Evolutionary conservation across 805 yeast genomes (phyloP).

Genomic region (Wickerhamomyces bisporus): DNA sequence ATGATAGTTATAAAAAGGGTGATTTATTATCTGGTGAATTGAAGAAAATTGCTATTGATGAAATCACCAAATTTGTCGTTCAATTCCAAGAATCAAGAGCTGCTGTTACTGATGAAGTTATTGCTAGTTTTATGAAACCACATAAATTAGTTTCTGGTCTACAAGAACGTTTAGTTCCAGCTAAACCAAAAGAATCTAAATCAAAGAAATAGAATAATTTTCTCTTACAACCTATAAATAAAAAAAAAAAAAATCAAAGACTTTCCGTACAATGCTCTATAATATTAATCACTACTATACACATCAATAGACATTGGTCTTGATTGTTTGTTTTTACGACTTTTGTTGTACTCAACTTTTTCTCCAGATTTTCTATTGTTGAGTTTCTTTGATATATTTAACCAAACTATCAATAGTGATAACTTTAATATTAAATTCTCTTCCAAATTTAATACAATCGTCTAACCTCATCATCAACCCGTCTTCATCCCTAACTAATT

Average conservation of each 20-base stretch:
- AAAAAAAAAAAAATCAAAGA: too few relatives aligned
- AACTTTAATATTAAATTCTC: conserved; percentile 56
- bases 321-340: neutral
- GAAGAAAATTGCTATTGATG: conserved; percentile 80
- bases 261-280: too few relatives aligned
- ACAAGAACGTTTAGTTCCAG: conserved; percentile 68
- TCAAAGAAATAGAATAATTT: neutral
- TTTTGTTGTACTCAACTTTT: neutral
- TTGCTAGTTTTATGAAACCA: conserved; percentile 75
- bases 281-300: too few relatives aligned
- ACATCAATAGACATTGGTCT: neutral
- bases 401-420: conserved; percentile 76
- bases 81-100: conserved; percentile 79
- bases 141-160: conserved; percentile 75
- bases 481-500: conserved; percentile 86
- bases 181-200: conserved; percentile 41
- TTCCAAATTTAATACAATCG: conserved; percentile 72
- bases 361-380: conserved; percentile 2
- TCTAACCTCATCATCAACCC: conserved; percentile 93
- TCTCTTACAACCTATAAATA: too few relatives aligned
- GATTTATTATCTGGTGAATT: conserved; percentile 88
- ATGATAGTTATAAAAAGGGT: conserved; percentile 68
- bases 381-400: conserved; percentile 36
- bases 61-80: conserved; percentile 71
- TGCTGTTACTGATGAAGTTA: conserved; percentile 52